Base-by-base conservation (phyloP, 768 basidiomycete genomes). In the Lactifluus piperatus region DNA sequence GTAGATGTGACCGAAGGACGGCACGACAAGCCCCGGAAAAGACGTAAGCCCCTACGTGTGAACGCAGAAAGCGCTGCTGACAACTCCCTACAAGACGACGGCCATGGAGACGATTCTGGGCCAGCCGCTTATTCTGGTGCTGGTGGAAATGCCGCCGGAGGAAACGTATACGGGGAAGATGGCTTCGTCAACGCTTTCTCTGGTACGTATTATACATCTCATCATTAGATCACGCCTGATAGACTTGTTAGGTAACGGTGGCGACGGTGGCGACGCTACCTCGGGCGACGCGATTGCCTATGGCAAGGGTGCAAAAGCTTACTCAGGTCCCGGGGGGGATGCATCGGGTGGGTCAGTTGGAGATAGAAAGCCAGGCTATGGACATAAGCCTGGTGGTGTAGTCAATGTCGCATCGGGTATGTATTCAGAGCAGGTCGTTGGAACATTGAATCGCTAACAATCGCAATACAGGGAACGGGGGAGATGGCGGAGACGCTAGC, bases 381-480 rank as follows among this genome's bases (percentile, higher is more conserved):
- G 36, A 29, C 24, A 51, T 22, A 36, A 24, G 30, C 27, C 16
- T 11, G 60, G 60, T 39, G 65, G 66, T 16, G 47, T 69, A 62
- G 43, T 64, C 51, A 66, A 70, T 57, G 36, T 69, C 27, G 57
- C 67, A 41, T 72, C 70, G 18, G 67, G 71, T 72, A 34, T 57
- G 70, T 66, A 45, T 43, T 7, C 22, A 18, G 20, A 39, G 10
- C 18, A 22, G 11, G n/a, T 27, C 18, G n/a, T 22, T 39, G 13
- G n/a, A 26, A 48, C 24, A 10, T 48, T 22, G 9, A 10, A 14
- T 18, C 4, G 11, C 39, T 51, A 7, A 56, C 44, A 4, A 13
- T 13, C 6, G 8, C n/a, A 7, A 1, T 16, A 22, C n/a, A 64
- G 56, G 54, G 1, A 62, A 62, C 26, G 48, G 39, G 5, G 56